Percentiles rank a stretch among this genome's conserved stretches.
phyloP scores from a whole-genome alignment of 2,329 filamentous ascomycete species.

The Emericellopsis atlantica region DNA sequence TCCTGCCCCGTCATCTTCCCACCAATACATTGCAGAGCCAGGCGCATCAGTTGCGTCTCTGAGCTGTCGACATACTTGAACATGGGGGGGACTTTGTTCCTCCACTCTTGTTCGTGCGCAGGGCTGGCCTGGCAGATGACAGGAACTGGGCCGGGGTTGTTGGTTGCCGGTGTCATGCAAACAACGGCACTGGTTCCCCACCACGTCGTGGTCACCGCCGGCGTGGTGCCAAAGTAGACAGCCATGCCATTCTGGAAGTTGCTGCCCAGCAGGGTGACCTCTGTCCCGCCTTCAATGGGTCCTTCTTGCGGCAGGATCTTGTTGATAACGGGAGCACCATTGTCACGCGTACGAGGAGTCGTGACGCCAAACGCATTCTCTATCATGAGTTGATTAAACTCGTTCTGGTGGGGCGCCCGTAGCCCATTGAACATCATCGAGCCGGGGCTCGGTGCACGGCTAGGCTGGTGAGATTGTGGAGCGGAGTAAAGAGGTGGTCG shows the following conservation, averaged over 20 bases:
- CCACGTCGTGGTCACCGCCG: constrained; percentile 60
- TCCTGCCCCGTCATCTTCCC: constrained; percentile 52
- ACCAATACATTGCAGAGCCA: constrained; percentile 51
- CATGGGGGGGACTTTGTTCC: constrained; percentile 26
- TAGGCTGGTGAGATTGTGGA: constrained; percentile 59
- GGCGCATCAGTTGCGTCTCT: constrained; percentile 55
- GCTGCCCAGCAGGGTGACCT: constrained; percentile 74
- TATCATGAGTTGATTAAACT: constrained; percentile 33
- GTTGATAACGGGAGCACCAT: constrained; percentile 47
- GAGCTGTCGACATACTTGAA: constrained; percentile 69
- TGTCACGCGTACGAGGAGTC: no score
- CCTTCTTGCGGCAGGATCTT: constrained; percentile 78
- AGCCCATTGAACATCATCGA: constrained; percentile 25
- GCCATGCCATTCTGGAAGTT: constrained; percentile 67
- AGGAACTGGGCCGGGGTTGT: constrained; percentile 53
- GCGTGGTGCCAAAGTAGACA: constrained; percentile 66
- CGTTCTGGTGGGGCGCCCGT: constrained; percentile 27
- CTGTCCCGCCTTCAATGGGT: constrained; percentile 70
- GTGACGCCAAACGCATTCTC: constrained; percentile 15
- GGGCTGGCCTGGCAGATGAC: constrained; percentile 50
- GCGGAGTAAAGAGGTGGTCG: constrained; percentile 56
- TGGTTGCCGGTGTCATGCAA: constrained; percentile 62
- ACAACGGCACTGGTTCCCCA: constrained; percentile 74
- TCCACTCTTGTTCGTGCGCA: constrained; percentile 25
- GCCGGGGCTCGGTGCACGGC: constrained; percentile 65